Base-by-base conservation (phyloP, 305 asterid species). In the Fraxinus albicans region DNA sequence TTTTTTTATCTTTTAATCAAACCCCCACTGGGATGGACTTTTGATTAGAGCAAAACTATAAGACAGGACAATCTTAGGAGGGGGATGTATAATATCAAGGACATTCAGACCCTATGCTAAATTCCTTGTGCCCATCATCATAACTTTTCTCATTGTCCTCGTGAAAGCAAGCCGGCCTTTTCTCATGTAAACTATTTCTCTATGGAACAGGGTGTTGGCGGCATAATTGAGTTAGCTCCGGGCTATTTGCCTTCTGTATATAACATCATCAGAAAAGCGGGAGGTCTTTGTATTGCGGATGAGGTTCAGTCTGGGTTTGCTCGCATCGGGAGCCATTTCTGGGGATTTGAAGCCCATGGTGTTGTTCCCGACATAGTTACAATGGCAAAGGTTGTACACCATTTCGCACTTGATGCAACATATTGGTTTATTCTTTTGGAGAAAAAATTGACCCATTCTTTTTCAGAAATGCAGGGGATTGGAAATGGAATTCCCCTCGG, bases 281-380 rank as follows among this genome's bases (percentile, higher is more conserved):
- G 94, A 17, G 96, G 97, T 8, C 83, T 91, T 40, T 93, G 97
- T 85, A 93, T 94, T 4, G 93, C 97, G 0, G 98, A 94, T 40
- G 98, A 94, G 89, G 97, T 94, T 65, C 98, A 94, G 73, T 85
- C 90, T 4, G 98, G 97, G 40, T 92, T 90, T 82, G 97, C 91
- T 81, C 93, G 97, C 29, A 89, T 86, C 0, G 98, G 97, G 42
- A 90, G 86, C 89, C 89, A 94, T 69, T 90, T 90, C 65, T 91
- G 97, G 96, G 94, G 94, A 55, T 92, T 92, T 36, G 86, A 93
- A 73, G 38, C 84, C 44, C 96, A 93, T 33, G 96, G 89, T 1
- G 91, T 92, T 12, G 91, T 91, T 78, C 93, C 96, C 9, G 95
- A 92, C 80, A 93, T 91, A 40, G 94, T 93, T 21, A 93, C 95